Percentiles rank a stretch among this genome's conserved stretches.
Conservation (phyloP, 1,284 basidiomycete species). For the Fomitopsis palustris region DNA sequence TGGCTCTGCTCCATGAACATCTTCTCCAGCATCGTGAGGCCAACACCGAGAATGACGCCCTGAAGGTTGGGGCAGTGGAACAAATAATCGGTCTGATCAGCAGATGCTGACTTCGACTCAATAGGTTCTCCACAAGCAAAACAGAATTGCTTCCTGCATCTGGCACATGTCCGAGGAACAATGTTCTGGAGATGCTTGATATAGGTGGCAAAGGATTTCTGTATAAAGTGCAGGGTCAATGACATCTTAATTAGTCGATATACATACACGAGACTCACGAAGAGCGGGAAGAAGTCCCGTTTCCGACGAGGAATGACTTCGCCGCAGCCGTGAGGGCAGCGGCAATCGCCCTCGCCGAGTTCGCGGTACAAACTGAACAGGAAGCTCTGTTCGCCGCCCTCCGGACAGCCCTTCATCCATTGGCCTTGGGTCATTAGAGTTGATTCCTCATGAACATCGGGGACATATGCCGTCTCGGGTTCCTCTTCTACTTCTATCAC, state of each 20-base stretch:
- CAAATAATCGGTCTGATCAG: slow-evolving; percentile 50
- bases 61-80: slow-evolving; percentile 89
- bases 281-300: slow-evolving; percentile 78
- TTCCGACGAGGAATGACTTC: slow-evolving; percentile 54
- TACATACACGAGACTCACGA: slow-evolving; percentile 49
- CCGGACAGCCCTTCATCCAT: slow-evolving; percentile 96
- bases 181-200: slow-evolving; percentile 57
- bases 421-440: slow-evolving; percentile 82
- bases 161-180: slow-evolving; percentile 58
- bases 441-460: slow-evolving; percentile 43
- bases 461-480: slow-evolving; percentile 50
- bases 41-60: slow-evolving; percentile 82
- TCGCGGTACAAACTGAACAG: slow-evolving; percentile 81
- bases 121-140: slow-evolving; percentile 80
- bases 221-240: not conserved
- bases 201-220: slow-evolving; percentile 74
- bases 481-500: slow-evolving; percentile 84
- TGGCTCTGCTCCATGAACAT: slow-evolving; percentile 55
- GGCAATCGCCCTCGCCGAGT: slow-evolving; percentile 58
- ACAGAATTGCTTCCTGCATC: slow-evolving; percentile 69
- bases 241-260: no score
- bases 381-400: slow-evolving; percentile 86
- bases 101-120: slow-evolving; percentile 37
- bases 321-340: slow-evolving; percentile 75
- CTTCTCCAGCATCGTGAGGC: slow-evolving; percentile 76